Conservation (phyloP, 441 rosid species). For the Gossypium schwendimanii region DNA sequence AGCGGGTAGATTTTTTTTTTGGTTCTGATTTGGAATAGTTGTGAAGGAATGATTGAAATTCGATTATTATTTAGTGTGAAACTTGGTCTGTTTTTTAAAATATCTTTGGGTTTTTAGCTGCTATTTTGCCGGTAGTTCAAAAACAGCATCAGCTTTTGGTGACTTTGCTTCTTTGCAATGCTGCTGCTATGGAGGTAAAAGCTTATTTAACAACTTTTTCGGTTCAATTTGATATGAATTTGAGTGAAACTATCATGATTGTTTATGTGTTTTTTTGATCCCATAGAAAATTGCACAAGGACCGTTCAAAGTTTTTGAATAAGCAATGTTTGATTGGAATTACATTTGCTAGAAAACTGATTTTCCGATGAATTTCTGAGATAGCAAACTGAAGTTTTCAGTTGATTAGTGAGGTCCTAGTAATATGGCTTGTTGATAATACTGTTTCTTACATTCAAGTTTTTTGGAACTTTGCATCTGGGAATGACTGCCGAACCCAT, state of each 20-base stretch:
- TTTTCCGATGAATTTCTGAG: neutral
- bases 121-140: slow-evolving; percentile 78
- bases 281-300: neutral
- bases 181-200: slow-evolving; percentile 83
- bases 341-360: neutral
- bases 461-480: neutral
- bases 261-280: neutral
- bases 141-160: slow-evolving; percentile 96
- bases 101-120: slow-evolving; percentile 33
- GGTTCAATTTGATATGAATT: neutral
- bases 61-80: neutral
- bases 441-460: neutral
- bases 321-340: neutral
- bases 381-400: neutral
- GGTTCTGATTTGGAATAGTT: neutral
- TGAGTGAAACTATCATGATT: neutral
- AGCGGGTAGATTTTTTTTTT: slow-evolving; percentile 39
- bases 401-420: neutral
- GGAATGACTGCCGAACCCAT: neutral
- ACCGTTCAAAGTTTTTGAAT: neutral
- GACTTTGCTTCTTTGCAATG: slow-evolving; percentile 84
- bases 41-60: neutral
- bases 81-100: neutral
- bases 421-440: neutral
- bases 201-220: neutral